Evolutionary conservation across 2,329 filamentous ascomycete genomes (phyloP).

Genomic region (Exophiala xenobiotica): DNA sequence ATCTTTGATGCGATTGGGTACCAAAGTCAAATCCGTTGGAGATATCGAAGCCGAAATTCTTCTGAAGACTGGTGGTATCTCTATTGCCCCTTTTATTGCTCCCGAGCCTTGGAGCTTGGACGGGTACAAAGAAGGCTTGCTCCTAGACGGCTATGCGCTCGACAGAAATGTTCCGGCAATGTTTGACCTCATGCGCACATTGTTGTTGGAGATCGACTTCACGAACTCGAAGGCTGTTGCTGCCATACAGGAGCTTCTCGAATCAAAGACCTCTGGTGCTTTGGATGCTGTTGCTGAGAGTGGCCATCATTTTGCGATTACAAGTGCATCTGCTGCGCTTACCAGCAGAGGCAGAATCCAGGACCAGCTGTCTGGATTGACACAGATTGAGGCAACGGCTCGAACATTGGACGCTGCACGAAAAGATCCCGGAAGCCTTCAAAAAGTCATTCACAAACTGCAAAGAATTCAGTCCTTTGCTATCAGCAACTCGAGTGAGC

Average conservation of each 20-base stretch:
- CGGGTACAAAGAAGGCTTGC: conserved; percentile 74
- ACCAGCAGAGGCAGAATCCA: conserved; percentile 68
- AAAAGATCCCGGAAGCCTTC: conserved; percentile 65
- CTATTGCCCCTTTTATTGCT: conserved; percentile 78
- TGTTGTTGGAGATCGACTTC: conserved; percentile 88
- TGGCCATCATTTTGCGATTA: conserved; percentile 82
- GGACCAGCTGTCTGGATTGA: conserved; percentile 86
- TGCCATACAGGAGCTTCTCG: conserved; percentile 81
- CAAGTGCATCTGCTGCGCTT: conserved; percentile 77
- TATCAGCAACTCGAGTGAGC: conserved; percentile 62
- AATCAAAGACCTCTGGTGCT: conserved; percentile 82
- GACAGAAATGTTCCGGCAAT: conserved; percentile 88
- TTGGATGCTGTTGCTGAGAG: conserved; percentile 89
- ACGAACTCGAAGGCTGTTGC: conserved; percentile 75
- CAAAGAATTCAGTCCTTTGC: conserved; percentile 81
- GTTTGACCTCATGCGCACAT: conserved; percentile 77
- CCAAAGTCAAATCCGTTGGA: conserved; percentile 83
- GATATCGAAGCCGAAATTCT: conserved; percentile 95
- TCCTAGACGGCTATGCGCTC: conserved; percentile 81
- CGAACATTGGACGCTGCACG: conserved; percentile 68
- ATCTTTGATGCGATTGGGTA: conserved; percentile 89
- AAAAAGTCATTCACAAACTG: conserved; percentile 76
- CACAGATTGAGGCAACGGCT: conserved; percentile 82
- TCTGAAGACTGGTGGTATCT: conserved; percentile 88
- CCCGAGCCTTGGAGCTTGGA: conserved; percentile 72